Evolutionary conservation across 1,139 yeast genomes (phyloP).

Genomic region (Debaryomyces coudertii): DNA sequence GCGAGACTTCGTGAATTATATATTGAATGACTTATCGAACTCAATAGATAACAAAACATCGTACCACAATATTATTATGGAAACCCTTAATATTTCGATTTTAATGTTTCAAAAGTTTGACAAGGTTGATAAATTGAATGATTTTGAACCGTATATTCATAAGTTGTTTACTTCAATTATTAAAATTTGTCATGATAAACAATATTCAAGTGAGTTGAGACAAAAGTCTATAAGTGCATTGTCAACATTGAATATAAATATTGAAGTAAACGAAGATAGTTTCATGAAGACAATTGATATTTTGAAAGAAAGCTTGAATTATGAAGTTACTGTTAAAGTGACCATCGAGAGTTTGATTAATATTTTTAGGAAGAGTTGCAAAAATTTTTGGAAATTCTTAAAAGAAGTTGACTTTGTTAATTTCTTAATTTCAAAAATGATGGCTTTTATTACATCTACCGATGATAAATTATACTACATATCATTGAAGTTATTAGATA

Average conservation of each 20-base stretch:
- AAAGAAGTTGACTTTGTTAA: slow-evolving; percentile 21
- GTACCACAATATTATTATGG: slow-evolving; percentile 52
- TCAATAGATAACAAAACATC: slow-evolving; percentile 39
- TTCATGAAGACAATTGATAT: slow-evolving; percentile 20
- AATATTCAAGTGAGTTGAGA: slow-evolving; percentile 54
- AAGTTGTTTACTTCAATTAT: slow-evolving; percentile 24
- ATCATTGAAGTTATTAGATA: slow-evolving; percentile 29
- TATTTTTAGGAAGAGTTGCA: slow-evolving; percentile 22
- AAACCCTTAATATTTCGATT: slow-evolving; percentile 49
- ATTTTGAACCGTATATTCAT: slow-evolving; percentile 21
- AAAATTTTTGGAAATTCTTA: slow-evolving; percentile 15
- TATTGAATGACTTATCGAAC: slow-evolving; percentile 47
- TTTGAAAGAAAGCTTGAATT: slow-evolving; percentile 30
- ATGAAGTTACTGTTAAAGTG: slow-evolving; percentile 38
- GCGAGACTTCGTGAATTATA: slow-evolving; percentile 27
- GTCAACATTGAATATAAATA: slow-evolving; percentile 27
- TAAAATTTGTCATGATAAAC: slow-evolving; percentile 42
- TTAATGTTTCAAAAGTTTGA: slow-evolving; percentile 32
- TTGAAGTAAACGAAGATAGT: slow-evolving; percentile 18
- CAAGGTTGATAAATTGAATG: slow-evolving; percentile 18
- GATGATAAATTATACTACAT: slow-evolving; percentile 29
- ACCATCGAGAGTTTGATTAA: slow-evolving; percentile 37
- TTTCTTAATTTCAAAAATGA: slow-evolving; percentile 23
- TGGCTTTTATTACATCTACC: slow-evolving; percentile 26
- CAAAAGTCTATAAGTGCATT: slow-evolving; percentile 47